Evolutionary conservation across 2,329 filamentous ascomycete species (phyloP).

Genomic region (Colletotrichum kahawae): DNA sequence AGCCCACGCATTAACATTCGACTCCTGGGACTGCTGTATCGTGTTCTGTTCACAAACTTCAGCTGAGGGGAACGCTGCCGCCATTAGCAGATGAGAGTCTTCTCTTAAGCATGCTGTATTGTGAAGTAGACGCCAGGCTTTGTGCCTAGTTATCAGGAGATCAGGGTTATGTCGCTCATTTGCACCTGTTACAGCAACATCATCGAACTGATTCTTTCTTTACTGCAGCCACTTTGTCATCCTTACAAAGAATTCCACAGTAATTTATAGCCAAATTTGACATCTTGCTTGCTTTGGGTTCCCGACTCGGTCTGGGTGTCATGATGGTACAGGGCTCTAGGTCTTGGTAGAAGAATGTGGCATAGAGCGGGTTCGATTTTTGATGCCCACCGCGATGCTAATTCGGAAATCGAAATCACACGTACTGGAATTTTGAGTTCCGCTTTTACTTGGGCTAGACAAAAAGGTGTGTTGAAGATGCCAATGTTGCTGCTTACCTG

Average conservation of each 20-base stretch:
- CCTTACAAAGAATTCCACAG: fast-evolving
- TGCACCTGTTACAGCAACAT: neutral
- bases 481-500: neutral
- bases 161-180: neutral
- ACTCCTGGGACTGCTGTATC: neutral
- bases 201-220: neutral
- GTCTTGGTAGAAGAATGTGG: neutral
- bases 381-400: neutral
- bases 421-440: too few species aligned
- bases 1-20: neutral
- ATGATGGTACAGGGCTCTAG: neutral
- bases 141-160: neutral
- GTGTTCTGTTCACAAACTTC: neutral
- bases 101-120: neutral
- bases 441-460: too few species aligned
- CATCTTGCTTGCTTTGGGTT: neutral
- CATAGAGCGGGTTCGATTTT: neutral
- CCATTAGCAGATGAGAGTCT: fast-evolving
- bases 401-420: neutral
- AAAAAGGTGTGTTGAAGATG: neutral
- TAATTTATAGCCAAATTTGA: neutral
- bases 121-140: neutral
- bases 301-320: neutral
- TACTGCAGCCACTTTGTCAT: neutral
- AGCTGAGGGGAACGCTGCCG: neutral